Percentiles rank a stretch among this genome's conserved stretches.
phyloP scores from a whole-genome alignment of 306 rosid genomes.

The Vachellia pachyceras region DNA sequence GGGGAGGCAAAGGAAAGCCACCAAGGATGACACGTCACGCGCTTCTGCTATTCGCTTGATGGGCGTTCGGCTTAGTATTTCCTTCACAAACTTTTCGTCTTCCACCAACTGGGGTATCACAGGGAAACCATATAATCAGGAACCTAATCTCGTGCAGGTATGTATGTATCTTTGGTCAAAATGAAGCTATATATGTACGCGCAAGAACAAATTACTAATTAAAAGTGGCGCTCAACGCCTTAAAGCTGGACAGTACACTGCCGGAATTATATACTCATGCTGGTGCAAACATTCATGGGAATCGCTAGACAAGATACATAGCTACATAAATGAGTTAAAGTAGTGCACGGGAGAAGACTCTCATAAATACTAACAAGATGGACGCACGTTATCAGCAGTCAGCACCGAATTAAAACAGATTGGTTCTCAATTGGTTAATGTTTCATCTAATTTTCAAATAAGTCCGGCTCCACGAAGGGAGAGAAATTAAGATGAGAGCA shows the following conservation, averaged over 20 bases:
- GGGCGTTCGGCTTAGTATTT: conserved; percentile 60
- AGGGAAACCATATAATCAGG: background rate
- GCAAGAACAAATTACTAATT: background rate
- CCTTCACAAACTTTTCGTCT: conserved; percentile 47
- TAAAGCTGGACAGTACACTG: too few relatives aligned
- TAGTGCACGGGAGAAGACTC: too few relatives aligned
- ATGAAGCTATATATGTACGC: background rate
- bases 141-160: background rate
- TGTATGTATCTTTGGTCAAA: background rate
- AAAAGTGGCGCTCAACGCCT: background rate
- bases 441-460: too few relatives aligned
- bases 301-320: background rate
- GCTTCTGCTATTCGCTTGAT: conserved; percentile 70
- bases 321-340: background rate
- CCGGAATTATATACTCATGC: background rate
- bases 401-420: background rate
- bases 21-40: conserved; percentile 80
- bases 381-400: background rate
- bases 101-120: conserved; percentile 51
- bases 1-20: conserved; percentile 77
- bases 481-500: background rate
- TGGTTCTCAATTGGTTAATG: background rate
- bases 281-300: background rate
- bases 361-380: background rate
- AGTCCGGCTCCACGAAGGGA: background rate